Evolutionary conservation across 352 stramenopile genomes (phyloP).

Genomic region (Globisporangium splendens): DNA sequence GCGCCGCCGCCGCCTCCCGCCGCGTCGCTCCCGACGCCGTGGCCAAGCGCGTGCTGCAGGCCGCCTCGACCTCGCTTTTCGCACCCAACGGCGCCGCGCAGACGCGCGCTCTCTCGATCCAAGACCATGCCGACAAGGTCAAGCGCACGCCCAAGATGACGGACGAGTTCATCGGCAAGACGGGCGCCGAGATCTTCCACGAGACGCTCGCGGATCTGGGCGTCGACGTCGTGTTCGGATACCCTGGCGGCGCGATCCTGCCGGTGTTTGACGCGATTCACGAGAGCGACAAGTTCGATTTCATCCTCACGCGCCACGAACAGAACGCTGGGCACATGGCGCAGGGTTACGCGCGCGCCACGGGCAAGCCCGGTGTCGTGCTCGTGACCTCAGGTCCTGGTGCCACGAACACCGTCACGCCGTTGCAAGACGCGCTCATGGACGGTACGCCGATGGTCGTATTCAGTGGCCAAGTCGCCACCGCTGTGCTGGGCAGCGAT

Average conservation of each 20-base stretch:
- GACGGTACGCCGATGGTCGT: constrained; percentile 94
- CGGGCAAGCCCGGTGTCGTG: constrained; percentile 88
- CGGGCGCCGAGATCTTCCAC: constrained; percentile 93
- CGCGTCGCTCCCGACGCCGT: constrained; percentile 5
- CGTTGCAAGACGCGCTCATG: constrained; percentile 93
- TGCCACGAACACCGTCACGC: constrained; percentile 93
- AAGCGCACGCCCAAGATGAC: constrained; percentile 45
- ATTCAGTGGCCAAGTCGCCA: constrained; percentile 93
- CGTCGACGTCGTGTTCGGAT: constrained; percentile 92
- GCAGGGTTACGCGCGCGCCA: constrained; percentile 79
- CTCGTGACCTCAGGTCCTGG: constrained; percentile 93
- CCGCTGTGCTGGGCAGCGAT: constrained; percentile 87
- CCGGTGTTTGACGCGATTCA: constrained; percentile 95
- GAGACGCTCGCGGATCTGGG: constrained; percentile 89
- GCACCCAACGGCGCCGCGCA: constrained; percentile 16
- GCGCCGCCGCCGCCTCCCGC: constrained; percentile 18
- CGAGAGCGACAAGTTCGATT: constrained; percentile 79
- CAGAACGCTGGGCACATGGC: constrained; percentile 86
- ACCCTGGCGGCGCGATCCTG: constrained; percentile 92
- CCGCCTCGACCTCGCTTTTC: too few relatives aligned
- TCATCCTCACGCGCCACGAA: constrained; percentile 78
- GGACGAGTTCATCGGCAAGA: constrained; percentile 90
- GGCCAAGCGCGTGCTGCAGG: constrained; percentile 9
- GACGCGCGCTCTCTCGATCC: constrained; percentile 32
- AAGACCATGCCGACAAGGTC: constrained; percentile 26